phyloP scores from a whole-genome alignment of 192 early-diverging fungal genomes.

The Jimgerdemannia flammicorona region DNA sequence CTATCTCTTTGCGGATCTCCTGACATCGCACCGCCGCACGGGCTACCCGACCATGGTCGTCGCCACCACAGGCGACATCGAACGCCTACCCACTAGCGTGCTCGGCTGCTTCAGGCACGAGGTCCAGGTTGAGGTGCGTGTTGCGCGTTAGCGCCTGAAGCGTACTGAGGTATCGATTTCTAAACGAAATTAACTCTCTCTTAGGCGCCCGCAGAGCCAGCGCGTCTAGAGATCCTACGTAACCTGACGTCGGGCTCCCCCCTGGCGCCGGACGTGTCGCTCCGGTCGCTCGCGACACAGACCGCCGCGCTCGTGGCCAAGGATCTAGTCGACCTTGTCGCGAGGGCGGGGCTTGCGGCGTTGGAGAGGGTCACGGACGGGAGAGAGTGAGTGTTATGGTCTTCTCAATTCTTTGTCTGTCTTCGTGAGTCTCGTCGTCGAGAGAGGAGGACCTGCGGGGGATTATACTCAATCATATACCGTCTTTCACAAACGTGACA shows the following conservation, averaged over 20 bases:
- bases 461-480: background rate
- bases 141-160: no score
- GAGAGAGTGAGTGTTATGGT: background rate
- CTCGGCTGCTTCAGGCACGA: slow-evolving; percentile 79
- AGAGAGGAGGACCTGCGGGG: background rate
- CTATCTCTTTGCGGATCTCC: slow-evolving; percentile 50
- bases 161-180: no score
- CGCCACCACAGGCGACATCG: slow-evolving; percentile 74
- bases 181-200: background rate
- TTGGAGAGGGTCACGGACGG: slow-evolving; percentile 53
- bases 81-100: slow-evolving; percentile 75
- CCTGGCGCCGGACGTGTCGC: slow-evolving; percentile 74
- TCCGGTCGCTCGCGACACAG: slow-evolving; percentile 76
- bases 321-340: slow-evolving; percentile 77
- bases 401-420: background rate
- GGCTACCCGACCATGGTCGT: slow-evolving; percentile 74
- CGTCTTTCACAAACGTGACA: background rate
- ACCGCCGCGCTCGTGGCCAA: slow-evolving; percentile 89
- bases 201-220: slow-evolving; percentile 59
- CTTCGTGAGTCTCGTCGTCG: slow-evolving; percentile 9
- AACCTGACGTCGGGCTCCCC: slow-evolving; percentile 49
- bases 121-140: slow-evolving; percentile 57
- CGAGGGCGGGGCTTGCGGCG: slow-evolving; percentile 63
- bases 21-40: slow-evolving; percentile 35
- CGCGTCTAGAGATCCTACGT: slow-evolving; percentile 61